Percentiles rank a stretch among this genome's conserved stretches.
These are phyloP conservation scores for Citrus glauca DNA, from an alignment of 345 rosid genomes.

Conservation along the genomic window DNA sequence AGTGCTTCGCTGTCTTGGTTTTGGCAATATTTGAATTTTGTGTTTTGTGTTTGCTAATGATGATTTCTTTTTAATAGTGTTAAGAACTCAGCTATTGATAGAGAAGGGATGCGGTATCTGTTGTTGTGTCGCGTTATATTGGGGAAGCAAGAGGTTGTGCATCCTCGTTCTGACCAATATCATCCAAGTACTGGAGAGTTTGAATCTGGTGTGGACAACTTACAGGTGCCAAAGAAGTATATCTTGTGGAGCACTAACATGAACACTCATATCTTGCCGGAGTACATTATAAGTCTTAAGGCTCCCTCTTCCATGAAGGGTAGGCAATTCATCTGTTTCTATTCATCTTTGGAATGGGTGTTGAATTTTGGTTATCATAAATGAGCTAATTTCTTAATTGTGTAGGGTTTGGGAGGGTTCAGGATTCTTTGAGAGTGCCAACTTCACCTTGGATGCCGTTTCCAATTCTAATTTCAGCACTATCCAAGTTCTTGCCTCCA, in stretches of 20 bases:
- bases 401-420: constrained; percentile 27
- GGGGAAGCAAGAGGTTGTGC: constrained; percentile 67
- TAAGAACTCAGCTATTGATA: constrained; percentile 35
- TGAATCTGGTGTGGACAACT: constrained; percentile 65
- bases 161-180: constrained; percentile 41
- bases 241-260: constrained; percentile 66
- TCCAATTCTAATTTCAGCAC: constrained; percentile 51
- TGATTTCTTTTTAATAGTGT: constrained; percentile 31
- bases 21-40: neutral
- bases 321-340: constrained; percentile 14
- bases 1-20: neutral
- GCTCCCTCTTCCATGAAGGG: constrained; percentile 44
- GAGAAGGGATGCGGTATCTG: constrained; percentile 62
- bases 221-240: constrained; percentile 49
- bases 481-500: constrained; percentile 53
- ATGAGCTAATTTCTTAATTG: constrained; percentile 1
- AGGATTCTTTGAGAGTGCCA: constrained; percentile 30
- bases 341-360: neutral
- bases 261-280: constrained; percentile 73
- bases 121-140: constrained; percentile 63
- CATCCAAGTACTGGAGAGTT: constrained; percentile 63
- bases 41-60: neutral
- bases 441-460: constrained; percentile 85
- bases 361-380: neutral
- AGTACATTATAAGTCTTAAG: constrained; percentile 57